Evolutionary conservation across 1,284 basidiomycete genomes (phyloP), one percentile per base, ranked within the genome.

Genomic region (Malassezia caprae): DNA sequence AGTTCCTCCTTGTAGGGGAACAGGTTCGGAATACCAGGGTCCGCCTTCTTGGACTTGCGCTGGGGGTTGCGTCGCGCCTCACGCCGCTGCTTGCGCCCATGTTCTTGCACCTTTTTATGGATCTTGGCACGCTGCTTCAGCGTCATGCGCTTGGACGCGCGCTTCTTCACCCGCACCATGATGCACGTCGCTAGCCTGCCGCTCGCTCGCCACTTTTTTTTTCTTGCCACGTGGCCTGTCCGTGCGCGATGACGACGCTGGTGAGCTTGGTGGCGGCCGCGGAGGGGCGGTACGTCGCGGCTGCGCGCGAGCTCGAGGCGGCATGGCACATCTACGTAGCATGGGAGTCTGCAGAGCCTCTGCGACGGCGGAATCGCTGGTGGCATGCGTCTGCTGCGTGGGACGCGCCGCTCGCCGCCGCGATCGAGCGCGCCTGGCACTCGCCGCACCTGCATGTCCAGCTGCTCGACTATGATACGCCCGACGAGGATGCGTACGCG

Each of bases 1-100:
- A 98, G 85, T 77, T 93, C 85, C 73, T 96, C 93, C 79, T 96
- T 98, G 82, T 86, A 94, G 3, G 91, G 93, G 78, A 91, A 94
- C 60, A 84, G 85, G 77, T 87, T 94, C n/a, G 93, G 93, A 59
- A 98, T 93, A 44, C 94, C 94, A 24, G 87, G 88, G 74, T 98
- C 93, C 75, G 84, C 80, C 80, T 88, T 76, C 79, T 83, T 75
- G 56, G 61, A 63, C 59, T 67, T 67, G 69, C 71, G 87, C 78
- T 93, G 96, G 85, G 90, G 93, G 58, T 82, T 78, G 76, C 86
- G 88, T 79, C 90, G 91, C 21, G 83, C 82, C 44, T 80, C 81
- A 74, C 86, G 87, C 12, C 62, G 59, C 11, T 66, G 45, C 59
- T 73, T 74, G 23, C 70, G 64, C 43, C 68, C 66, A 50, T 72